These are phyloP conservation scores for Macrophomina phaseolina DNA, from an alignment of 2,329 filamentous ascomycete genomes.

Conservation along the genomic window DNA sequence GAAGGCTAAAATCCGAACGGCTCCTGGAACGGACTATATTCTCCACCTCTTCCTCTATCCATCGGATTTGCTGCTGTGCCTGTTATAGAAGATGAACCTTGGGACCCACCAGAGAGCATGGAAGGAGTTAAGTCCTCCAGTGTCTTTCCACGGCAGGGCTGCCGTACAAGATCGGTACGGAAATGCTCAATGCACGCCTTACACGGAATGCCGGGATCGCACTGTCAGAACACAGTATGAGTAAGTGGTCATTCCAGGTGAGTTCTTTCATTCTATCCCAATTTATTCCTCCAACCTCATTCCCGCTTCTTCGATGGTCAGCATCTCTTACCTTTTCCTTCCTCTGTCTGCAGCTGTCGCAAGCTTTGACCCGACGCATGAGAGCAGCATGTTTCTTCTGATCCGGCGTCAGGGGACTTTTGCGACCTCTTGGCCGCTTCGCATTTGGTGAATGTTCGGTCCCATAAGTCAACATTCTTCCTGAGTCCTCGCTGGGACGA, in stretches of 20 bases:
- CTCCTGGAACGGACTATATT: not conserved
- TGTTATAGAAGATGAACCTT: constrained; percentile 14
- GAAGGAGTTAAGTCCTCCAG: constrained; percentile 17
- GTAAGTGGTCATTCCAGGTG: not conserved
- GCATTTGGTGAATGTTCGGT: constrained; percentile 1
- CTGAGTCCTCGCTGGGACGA: constrained; percentile 39
- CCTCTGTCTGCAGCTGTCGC: constrained; percentile 41
- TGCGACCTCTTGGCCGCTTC: constrained; percentile 36
- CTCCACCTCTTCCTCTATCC: not conserved
- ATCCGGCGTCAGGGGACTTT: constrained; percentile 39
- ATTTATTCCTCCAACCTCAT: not conserved
- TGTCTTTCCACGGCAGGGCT: constrained; percentile 43
- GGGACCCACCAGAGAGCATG: constrained; percentile 22
- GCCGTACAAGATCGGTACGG: constrained; percentile 43
- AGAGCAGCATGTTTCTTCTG: constrained; percentile 43
- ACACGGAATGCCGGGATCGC: constrained; percentile 48
- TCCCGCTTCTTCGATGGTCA: not conserved
- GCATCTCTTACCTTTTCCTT: constrained; percentile 39
- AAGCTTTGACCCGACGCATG: constrained; percentile 44
- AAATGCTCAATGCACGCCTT: constrained; percentile 46
- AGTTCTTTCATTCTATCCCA: not conserved
- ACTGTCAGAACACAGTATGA: constrained; percentile 29
- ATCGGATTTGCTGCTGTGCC: not conserved
- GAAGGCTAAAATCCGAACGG: not conserved
- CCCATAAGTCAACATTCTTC: constrained; percentile 38